Conservation (phyloP, 1,284 basidiomycete species). For the Peniophora sp. region DNA sequence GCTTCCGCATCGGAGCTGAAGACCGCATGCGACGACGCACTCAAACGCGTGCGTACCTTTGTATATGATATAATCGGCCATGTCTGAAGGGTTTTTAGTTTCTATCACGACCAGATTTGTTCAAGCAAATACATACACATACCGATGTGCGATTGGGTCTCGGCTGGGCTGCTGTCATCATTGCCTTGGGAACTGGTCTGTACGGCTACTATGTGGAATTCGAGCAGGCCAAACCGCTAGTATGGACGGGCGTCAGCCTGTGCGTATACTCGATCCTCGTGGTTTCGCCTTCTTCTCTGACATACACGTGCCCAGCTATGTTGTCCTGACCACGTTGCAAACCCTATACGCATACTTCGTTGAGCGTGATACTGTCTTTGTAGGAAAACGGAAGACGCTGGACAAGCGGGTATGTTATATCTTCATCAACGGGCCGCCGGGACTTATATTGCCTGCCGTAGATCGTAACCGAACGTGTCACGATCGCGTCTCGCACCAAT, state of each 20-base stretch:
- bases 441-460: conserved; percentile 19
- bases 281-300: not conserved
- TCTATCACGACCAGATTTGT: conserved; percentile 70
- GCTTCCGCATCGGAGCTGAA: conserved; percentile 78
- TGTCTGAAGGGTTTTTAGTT: conserved; percentile 39
- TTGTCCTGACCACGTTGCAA: conserved; percentile 60
- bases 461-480: conserved; percentile 80
- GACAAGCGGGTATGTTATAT: conserved; percentile 61
- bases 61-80: not conserved
- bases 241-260: conserved; percentile 73
- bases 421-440: conserved; percentile 1
- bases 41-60: conserved; percentile 68
- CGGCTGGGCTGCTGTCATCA: conserved; percentile 77
- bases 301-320: conserved; percentile 43
- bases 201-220: conserved; percentile 85
- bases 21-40: conserved; percentile 82
- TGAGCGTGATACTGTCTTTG: conserved; percentile 74
- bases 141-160: conserved; percentile 79
- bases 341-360: conserved; percentile 75
- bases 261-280: conserved; percentile 28
- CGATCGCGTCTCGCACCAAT: conserved; percentile 55
- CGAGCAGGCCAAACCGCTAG: conserved; percentile 73
- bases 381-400: conserved; percentile 77
- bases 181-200: conserved; percentile 71
- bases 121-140: conserved; percentile 79